Conservation (phyloP, 345 rosid genomes). For the Turritis glabra region DNA sequence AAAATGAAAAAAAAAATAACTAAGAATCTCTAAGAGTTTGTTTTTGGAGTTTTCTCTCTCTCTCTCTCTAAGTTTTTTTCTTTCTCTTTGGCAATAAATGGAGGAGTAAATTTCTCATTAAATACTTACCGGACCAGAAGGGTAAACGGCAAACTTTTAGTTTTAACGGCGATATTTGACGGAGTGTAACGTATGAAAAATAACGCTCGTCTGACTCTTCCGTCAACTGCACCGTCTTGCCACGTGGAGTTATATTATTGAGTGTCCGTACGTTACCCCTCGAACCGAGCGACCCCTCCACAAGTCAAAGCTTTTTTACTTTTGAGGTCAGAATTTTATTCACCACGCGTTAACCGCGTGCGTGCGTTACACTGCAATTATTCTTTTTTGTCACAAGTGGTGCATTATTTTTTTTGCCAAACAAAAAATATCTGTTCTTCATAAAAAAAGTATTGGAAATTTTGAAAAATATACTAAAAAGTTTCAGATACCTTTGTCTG, state of each 20-base stretch:
- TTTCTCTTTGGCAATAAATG: constrained; percentile 48
- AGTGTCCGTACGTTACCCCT: constrained; percentile 25
- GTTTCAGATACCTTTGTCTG: background rate
- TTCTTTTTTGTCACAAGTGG: constrained; percentile 10
- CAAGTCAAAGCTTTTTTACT: constrained; percentile 36
- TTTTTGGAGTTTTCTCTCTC: constrained; percentile 19
- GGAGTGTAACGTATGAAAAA: constrained; percentile 23
- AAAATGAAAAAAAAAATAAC: background rate
- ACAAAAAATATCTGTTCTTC: background rate
- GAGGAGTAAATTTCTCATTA: constrained; percentile 45
- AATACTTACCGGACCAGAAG: constrained; percentile 49
- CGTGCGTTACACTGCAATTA: constrained; percentile 20
- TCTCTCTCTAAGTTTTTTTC: constrained; percentile 20
- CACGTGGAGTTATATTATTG: constrained; percentile 39
- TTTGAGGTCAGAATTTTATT: constrained; percentile 16
- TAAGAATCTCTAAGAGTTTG: constrained; percentile 17
- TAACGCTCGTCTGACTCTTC: constrained; percentile 21
- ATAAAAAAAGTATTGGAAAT: background rate
- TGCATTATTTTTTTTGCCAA: background rate
- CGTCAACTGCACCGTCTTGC: constrained; percentile 26
- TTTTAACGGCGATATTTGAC: constrained; percentile 36
- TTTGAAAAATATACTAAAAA: background rate
- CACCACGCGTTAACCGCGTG: constrained; percentile 38
- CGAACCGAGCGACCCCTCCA: background rate
- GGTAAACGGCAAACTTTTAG: constrained; percentile 43